A percentile compares a stretch with the other conserved stretches of the same genome.
These are phyloP conservation scores for Solanum clarkiae DNA, from an alignment of 257 asterid genomes.

Conservation along the genomic window DNA sequence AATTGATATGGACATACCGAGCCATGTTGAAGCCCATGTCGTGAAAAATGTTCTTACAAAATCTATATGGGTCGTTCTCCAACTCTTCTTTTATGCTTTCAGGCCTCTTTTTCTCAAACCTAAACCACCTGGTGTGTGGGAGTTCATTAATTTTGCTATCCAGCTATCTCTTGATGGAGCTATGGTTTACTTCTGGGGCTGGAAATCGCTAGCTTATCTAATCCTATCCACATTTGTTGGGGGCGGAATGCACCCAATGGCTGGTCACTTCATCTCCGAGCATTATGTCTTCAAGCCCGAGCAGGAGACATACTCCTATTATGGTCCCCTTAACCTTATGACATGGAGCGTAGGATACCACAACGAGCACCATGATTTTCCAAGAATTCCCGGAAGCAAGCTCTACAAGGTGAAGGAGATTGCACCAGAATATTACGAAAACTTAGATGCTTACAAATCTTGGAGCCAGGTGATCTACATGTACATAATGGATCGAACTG, in stretches of 20 bases:
- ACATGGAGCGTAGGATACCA: slow-evolving; percentile 92
- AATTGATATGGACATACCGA: slow-evolving; percentile 83
- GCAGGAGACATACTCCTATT: slow-evolving; percentile 86
- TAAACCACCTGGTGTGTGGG: slow-evolving; percentile 94
- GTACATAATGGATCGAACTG: slow-evolving; percentile 63
- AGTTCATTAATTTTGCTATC: slow-evolving; percentile 45
- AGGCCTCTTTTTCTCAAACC: slow-evolving; percentile 86
- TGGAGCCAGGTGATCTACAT: slow-evolving; percentile 90
- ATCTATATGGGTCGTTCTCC: slow-evolving; percentile 69
- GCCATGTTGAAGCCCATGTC: slow-evolving; percentile 42
- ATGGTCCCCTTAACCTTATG: slow-evolving; percentile 80
- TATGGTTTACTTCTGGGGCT: slow-evolving; percentile 61
- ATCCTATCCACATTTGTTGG: slow-evolving; percentile 86
- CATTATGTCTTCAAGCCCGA: slow-evolving; percentile 68
- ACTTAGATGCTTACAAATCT: slow-evolving; percentile 51
- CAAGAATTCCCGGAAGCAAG: slow-evolving; percentile 81
- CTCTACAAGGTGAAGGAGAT: slow-evolving; percentile 89
- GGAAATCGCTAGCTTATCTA: slow-evolving; percentile 69
- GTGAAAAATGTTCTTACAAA: slow-evolving; percentile 47
- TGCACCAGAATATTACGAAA: slow-evolving; percentile 70
- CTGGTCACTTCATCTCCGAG: slow-evolving; percentile 90
- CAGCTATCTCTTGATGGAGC: slow-evolving; percentile 61
- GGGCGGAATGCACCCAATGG: slow-evolving; percentile 97
- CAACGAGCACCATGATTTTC: slow-evolving; percentile 96
- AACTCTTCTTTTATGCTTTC: slow-evolving; percentile 87